Evolutionary conservation across 2,329 filamentous ascomycete species (phyloP), one percentile per base, ranked within the genome.

Genomic region (Fonsecaea erecta): DNA sequence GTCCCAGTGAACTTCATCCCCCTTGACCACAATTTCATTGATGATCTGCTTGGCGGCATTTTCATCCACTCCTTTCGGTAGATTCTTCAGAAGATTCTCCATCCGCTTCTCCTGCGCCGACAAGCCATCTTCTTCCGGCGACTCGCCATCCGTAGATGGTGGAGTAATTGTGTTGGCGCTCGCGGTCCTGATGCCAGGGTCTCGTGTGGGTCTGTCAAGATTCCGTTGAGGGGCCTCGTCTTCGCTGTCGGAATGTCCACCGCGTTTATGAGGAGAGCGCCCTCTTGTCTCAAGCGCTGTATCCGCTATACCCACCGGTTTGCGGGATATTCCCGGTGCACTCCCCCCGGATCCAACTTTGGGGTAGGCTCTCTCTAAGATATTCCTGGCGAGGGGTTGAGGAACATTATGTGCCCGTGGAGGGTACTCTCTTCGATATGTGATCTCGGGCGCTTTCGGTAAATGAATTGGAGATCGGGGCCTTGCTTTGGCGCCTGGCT

Each of bases 11-110:
- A 99, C 95, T 74, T 96, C 91, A 72, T 99, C 95, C 6, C 95
- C 95, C 68, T 69, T 94, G 88, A 98, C 89, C 2, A 99, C 90
- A 65, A 99, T 96, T 71, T 99, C 95, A 73, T 97, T 97, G 64
- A 98, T 83, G 32, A 99, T 97, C 68, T 97, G 92, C 73, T 91
- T 91, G 0, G 94, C 95, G 2, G 93, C 91, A 28, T 84, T 81
- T 70, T 89, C 86, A 74, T 99, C 95, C 2, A 97, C 86, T 0
- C 93, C 93, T 60, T 88, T 85, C 0, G 93, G 93, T 0, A 98
- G 79, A 63, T 89, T 89, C 73, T 91, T 92, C 73, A 97, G 80
- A 24, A 96, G 82, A 8, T 83, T 77, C 55, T 83, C 80, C 68
- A 91, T 86, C 55, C 84, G 86, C 59, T 82, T 82, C 68, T 90